Evolutionary conservation across 192 early-diverging fungal genomes (phyloP).

Genomic region (Gamsiella multidivaricata): DNA sequence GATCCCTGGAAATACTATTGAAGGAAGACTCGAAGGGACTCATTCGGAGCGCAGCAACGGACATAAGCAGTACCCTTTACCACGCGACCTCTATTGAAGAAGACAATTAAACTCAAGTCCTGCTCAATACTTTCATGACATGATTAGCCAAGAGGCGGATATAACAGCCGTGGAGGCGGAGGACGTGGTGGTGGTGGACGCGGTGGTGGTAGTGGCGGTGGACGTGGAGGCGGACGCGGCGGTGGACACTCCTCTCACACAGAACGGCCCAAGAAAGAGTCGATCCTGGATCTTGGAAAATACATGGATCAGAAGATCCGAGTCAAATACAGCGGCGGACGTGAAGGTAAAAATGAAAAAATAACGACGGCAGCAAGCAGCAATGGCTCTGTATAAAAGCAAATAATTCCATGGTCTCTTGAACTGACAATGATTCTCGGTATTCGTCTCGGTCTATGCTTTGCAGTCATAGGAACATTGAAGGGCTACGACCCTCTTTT

Average conservation of each 20-base stretch:
- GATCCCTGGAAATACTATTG: too few relatives aligned
- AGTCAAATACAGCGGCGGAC: constrained; percentile 93
- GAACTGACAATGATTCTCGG: background rate
- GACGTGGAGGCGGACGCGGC: constrained; percentile 62
- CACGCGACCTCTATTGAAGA: too few relatives aligned
- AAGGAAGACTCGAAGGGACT: too few relatives aligned
- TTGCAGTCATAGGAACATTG: constrained; percentile 85
- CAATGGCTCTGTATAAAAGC: too few relatives aligned
- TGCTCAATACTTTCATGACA: background rate
- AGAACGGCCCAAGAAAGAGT: constrained; percentile 84
- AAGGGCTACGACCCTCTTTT: constrained; percentile 94
- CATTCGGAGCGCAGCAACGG: too few relatives aligned
- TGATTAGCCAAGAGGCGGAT: constrained; percentile 56
- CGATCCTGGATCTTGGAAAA: constrained; percentile 93
- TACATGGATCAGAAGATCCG: constrained; percentile 93
- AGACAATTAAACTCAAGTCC: too few relatives aligned
- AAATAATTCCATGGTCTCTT: too few relatives aligned
- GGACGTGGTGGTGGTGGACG: constrained; percentile 59
- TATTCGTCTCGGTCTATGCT: too few relatives aligned
- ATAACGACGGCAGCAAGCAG: background rate
- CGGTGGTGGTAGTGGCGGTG: constrained; percentile 63
- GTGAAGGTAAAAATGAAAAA: constrained; percentile 77
- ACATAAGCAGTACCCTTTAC: too few relatives aligned
- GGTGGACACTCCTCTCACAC: constrained; percentile 59
- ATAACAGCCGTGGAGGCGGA: constrained; percentile 61